Percentiles rank a stretch among this genome's conserved stretches.
Evolutionary conservation across 2,329 filamentous ascomycete species (phyloP).

Genomic region (Colletotrichum ledebouriae): DNA sequence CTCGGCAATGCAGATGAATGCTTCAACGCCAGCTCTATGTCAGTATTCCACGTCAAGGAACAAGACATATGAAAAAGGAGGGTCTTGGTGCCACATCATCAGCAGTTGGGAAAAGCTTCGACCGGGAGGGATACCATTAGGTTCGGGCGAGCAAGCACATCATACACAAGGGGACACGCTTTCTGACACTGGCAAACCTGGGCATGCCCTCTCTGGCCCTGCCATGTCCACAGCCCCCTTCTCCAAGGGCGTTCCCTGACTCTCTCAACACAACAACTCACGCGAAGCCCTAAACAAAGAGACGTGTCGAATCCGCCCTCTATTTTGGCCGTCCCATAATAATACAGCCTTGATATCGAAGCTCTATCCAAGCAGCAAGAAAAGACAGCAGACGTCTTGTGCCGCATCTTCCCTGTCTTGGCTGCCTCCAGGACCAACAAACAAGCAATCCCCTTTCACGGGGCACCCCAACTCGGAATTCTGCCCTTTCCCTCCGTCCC

Average conservation of each 20-base stretch:
- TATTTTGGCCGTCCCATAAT: not conserved
- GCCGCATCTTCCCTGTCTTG: conserved; percentile 7
- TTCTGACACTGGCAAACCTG: not conserved
- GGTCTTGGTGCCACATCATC: conserved; percentile 10
- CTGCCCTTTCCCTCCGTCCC: conserved; percentile 6
- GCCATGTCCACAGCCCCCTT: not conserved
- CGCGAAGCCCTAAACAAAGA: not conserved
- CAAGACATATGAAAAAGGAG: conserved; percentile 6
- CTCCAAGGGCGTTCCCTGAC: conserved; percentile 8
- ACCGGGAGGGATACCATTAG: not conserved
- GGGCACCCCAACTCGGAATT: not conserved
- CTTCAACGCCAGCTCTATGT: not conserved
- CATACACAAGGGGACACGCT: conserved; percentile 6
- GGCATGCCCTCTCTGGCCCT: not conserved
- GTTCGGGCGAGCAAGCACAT: no score
- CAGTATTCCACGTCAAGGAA: not conserved
- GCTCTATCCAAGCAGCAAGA: not conserved
- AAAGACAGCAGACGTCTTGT: not conserved
- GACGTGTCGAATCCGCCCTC: conserved; percentile 2
- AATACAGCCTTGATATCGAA: conserved; percentile 5
- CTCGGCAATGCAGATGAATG: not conserved
- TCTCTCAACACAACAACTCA: not conserved
- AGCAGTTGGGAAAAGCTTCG: conserved; percentile 17
- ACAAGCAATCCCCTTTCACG: conserved; percentile 5
- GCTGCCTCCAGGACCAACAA: conserved; percentile 9